Evolutionary conservation across 1,284 basidiomycete genomes (phyloP), one percentile per base, ranked within the genome.

Genomic region (Sporisorium sorghi): DNA sequence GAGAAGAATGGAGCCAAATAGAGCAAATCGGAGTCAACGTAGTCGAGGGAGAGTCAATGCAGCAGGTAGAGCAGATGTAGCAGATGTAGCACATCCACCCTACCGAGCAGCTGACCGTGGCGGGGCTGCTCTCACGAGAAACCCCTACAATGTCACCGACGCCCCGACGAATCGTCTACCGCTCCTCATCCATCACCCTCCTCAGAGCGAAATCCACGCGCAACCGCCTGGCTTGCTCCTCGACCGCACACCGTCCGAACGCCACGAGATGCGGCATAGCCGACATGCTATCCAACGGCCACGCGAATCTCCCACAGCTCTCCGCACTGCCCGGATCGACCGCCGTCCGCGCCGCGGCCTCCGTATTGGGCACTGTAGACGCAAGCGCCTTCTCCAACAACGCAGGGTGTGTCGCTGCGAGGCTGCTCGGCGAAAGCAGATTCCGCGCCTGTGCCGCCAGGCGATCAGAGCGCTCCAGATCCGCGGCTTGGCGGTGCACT

Each of bases 261-360:
- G 47, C 51, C 5, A 78, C 73, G 9, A 70, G 10, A n/a, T 56
- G 39, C 26, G 76, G 73, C 14, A 76, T 49, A 0, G 67, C 37
- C 5, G 42, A 52, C 9, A 35, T 33, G 5, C 39, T 11, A 12
- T 73, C 73, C 17, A 73, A 15, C 19, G 73, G 76, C 44, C 54
- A 75, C 2, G 58, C 59, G n/a, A 74, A 68, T 0, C 0, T 1
- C 6, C 15, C 17, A 11, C 53, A 51, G 1, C 32, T 26, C 2
- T 43, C 47, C 30, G 3, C 42, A 8, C n/a, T 26, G 8, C 30
- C 26, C 0, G 61, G 58, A 49, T 71, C 58, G 0, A 66, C 40
- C 1, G 3, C 40, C 1, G 3, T 21, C 33, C 33, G 53, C 5
- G 63, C 69, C 0, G 47, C 51, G 0, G 35, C 55, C 5, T 66